These are phyloP conservation scores for Cladosporium sp. DNA, from an alignment of 2,329 filamentous ascomycete genomes.

Conservation along the genomic window DNA sequence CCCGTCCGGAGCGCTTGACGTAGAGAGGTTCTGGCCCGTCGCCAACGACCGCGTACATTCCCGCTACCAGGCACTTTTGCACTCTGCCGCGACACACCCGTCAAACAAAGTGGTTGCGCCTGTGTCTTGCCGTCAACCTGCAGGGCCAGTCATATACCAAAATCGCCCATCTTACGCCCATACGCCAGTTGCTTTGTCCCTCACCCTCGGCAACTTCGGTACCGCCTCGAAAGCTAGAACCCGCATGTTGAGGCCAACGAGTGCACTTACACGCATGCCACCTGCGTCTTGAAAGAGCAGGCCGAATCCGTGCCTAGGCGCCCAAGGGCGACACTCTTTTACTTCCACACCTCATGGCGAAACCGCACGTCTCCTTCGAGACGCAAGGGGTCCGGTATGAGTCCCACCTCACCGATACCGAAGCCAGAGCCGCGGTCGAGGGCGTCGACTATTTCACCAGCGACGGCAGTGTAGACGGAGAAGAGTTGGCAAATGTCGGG, in stretches of 20 bases:
- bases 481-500: slow-evolving; percentile 23
- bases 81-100: not conserved
- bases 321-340: not conserved
- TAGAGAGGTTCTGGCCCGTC: not conserved
- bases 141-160: not conserved
- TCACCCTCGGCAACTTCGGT: not conserved
- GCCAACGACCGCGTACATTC: not conserved
- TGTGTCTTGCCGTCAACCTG: not conserved
- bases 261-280: slow-evolving; percentile 4
- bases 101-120: not conserved
- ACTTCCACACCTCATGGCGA: slow-evolving; percentile 4
- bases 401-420: not conserved
- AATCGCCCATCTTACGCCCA: not conserved
- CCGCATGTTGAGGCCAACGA: not conserved
- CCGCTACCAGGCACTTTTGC: not conserved
- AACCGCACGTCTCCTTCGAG: slow-evolving; percentile 21
- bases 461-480: slow-evolving; percentile 30
- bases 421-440: not conserved
- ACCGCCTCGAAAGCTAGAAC: not conserved
- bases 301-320: not conserved
- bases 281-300: not conserved
- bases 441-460: slow-evolving; percentile 35
- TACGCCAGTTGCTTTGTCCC: not conserved
- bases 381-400: slow-evolving; percentile 15
- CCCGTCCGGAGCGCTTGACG: not conserved